Base-by-base conservation (phyloP, 495 filamentous ascomycete species). In the Chaetomium fimeti region DNA sequence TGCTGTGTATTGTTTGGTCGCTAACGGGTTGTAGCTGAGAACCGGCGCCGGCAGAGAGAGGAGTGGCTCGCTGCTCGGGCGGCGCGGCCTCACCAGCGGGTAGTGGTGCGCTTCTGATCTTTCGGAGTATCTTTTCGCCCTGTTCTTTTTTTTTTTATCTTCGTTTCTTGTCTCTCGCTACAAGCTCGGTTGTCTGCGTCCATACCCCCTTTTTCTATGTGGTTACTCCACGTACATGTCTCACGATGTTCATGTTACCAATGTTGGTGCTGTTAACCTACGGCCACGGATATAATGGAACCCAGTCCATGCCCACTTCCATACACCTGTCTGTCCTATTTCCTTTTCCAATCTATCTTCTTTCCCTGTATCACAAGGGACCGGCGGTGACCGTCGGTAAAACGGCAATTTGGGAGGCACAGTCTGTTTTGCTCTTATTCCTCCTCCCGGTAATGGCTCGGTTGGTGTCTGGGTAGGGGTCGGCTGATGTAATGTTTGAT, bases 11-110 rank as follows among this genome's bases (percentile, higher is more conserved):
- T 36, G 32, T 11, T 36, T 1, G 32, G 32, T 36, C 32, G 32
- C 32, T 36, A 36, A 36, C 8, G 32, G 8, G 32, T 36, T 51
- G 20, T 22, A 65, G 62, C 62, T 16, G 54, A 60, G 49, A 32
- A 25, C 29, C 48, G 57, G 38, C 51, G 57, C 24, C 45, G 15
- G 9, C 62, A 68, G 54, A 65, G 65, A 36, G 65, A 67, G 55
- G 60, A 48, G 25, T 63, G 45, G 45, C 32, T 61, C 24, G 66
- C 51, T 11, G 36, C 63, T 16, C 29, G 59, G 40, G 22, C 28
- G n/a, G 54, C 49, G 60, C 7, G 11, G 60, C 15, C 29, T 49
- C 4, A 16, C 16, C 28, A 42, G 2, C 7, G 11, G 29, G n/a
- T 20, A 1, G 22, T 28, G 47, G 2, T 61, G 29, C n/a, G 40